phyloP scores from a whole-genome alignment of 2,329 filamentous ascomycete genomes.

The Fusarium chlamydosporum region DNA sequence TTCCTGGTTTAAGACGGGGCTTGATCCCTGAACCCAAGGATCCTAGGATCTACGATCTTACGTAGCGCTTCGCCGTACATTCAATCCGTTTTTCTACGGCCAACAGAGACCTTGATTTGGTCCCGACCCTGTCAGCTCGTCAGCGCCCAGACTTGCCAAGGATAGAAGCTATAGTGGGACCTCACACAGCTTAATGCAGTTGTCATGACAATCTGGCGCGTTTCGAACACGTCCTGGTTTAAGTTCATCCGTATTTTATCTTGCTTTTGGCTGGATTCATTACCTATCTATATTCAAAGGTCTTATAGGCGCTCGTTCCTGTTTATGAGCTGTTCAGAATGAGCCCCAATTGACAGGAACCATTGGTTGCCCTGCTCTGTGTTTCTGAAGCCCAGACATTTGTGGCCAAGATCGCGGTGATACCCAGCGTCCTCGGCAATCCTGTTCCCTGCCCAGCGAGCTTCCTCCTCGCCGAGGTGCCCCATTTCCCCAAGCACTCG shows the following conservation, averaged over 20 bases:
- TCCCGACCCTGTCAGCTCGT: conserved; percentile 23
- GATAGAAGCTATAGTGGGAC: conserved; percentile 22
- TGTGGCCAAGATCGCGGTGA: conserved; percentile 10
- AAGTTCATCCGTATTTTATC: conserved; percentile 18
- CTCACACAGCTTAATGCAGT: conserved; percentile 40
- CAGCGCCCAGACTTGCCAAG: conserved; percentile 41
- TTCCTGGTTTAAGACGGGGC: conserved; percentile 26
- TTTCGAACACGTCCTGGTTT: conserved; percentile 36
- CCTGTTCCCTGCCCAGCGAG: conserved; percentile 6
- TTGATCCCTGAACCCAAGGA: conserved; percentile 43
- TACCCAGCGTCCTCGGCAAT: conserved; percentile 35
- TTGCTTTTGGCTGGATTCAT: background rate
- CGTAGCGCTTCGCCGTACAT: conserved; percentile 34
- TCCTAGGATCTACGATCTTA: conserved; percentile 48
- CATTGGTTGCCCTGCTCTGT: conserved; percentile 17
- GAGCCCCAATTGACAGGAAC: conserved; percentile 9
- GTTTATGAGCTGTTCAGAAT: background rate
- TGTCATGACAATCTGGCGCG: conserved; percentile 51
- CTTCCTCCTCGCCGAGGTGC: conserved; percentile 11
- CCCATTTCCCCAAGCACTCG: conserved; percentile 32
- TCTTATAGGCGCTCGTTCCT: conserved; percentile 6
- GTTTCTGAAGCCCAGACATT: conserved; percentile 9
- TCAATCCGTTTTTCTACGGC: conserved; percentile 24
- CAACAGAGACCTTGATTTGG: conserved; percentile 24
- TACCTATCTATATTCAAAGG: background rate